Base-by-base conservation (phyloP, 2,329 filamentous ascomycete genomes). In the Aspergillus sp. region DNA sequence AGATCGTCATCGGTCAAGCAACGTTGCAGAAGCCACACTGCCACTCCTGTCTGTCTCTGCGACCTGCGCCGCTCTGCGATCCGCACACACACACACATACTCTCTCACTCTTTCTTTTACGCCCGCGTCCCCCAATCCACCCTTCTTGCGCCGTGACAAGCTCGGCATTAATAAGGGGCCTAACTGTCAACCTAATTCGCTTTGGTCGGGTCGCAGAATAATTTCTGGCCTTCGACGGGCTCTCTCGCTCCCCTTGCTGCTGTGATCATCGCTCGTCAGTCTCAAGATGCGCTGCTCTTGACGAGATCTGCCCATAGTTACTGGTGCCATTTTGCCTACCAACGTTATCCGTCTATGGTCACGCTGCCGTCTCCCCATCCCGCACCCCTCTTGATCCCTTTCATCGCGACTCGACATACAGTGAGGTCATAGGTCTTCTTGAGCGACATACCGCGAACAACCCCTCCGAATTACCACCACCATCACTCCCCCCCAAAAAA, bases 311-410 rank as follows among this genome's bases (percentile, higher is more conserved):
- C 64, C 62, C 62, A 65, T 63, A 64, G 50, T 62, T 62, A 60
- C 60, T 62, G 63, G 64, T 62, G 61, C 60, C 67, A 63, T 67
- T 64, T 68, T 68, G 67, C 67, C 70, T 66, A 60, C 57, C 66
- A 71, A 71, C 71, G 67, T 73, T 69, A 72, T 71, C 63, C 61
- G 59, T 57, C 56, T 50, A 67, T 70, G 68, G 63, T 73, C 71
- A 73, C 71, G 67, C 70, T 71, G 73, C 68, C 67, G 66, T 59
- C 62, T 50, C 64, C 59, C 68, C 64, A 68, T 67, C 53, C 62
- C 57, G 61, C 62, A 57, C 66, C 54, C 57, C 27, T 49, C 60
- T 49, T 59, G 61, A 53, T 57, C 25, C 25, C 41, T 41, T 27
- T 51, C 25, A 44, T 60, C 60, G 59, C 61, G 23, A 62, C 32